A percentile compares a stretch with the other conserved stretches of the same genome.
Evolutionary conservation across 257 asterid genomes (phyloP).

Genomic region (Fraxinus anomala): DNA sequence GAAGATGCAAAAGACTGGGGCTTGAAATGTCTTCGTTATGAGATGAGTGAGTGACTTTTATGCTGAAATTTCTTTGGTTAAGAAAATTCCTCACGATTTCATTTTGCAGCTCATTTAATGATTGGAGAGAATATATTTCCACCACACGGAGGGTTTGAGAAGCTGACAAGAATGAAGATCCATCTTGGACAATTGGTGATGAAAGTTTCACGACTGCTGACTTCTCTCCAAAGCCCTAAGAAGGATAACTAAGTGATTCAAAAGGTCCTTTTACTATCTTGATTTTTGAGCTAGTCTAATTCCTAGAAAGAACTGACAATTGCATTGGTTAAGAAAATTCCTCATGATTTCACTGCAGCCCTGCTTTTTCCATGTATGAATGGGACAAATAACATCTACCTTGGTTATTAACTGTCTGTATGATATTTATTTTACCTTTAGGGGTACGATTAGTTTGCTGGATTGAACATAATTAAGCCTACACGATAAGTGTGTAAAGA

Average conservation of each 20-base stretch:
- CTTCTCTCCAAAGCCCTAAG: slow-evolving; percentile 41
- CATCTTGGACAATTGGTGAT: slow-evolving; percentile 25
- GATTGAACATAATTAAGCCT: too few relatives aligned
- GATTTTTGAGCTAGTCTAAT: neutral
- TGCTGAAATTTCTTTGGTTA: neutral
- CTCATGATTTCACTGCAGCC: neutral
- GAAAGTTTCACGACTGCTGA: slow-evolving; percentile 25
- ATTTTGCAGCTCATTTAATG: slow-evolving; percentile 22
- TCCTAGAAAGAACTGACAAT: neutral
- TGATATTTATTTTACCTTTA: neutral
- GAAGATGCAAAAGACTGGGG: slow-evolving; percentile 95
- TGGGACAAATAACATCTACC: neutral
- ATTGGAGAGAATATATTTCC: slow-evolving; percentile 85
- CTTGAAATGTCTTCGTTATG: slow-evolving; percentile 85
- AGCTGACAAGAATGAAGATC: slow-evolving; percentile 18
- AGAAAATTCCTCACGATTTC: slow-evolving; percentile 7
- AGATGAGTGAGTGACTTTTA: slow-evolving; percentile 70
- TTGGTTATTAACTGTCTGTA: too few relatives aligned
- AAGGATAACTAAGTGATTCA: slow-evolving; percentile 21
- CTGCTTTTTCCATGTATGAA: neutral
- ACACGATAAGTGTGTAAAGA: too few relatives aligned
- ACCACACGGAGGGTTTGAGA: slow-evolving; percentile 60
- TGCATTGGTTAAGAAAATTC: neutral
- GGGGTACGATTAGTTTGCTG: too few relatives aligned
- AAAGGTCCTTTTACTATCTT: neutral